Evolutionary conservation across 768 basidiomycete species (phyloP), one percentile per base, ranked within the genome.

Genomic region (Boletus barrowsii): DNA sequence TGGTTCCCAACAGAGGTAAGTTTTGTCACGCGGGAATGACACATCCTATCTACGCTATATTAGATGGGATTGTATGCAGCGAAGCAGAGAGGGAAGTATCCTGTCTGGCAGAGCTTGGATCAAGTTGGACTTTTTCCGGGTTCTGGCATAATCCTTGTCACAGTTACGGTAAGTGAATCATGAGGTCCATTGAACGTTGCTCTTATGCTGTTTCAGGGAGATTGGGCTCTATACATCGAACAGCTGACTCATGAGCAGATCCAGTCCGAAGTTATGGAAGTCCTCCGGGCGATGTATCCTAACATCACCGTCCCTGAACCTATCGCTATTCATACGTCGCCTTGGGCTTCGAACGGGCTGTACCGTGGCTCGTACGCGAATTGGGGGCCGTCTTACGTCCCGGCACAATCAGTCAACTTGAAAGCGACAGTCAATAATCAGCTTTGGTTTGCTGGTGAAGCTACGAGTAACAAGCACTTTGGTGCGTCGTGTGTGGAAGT

Each of bases 31-130:
- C 17, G 5, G 2, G 35, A 13, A 10, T 17, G 22, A 14, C 9
- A 41, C 15, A 0, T 35, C n/a, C 11, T 4, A 47, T 26, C 9
- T 3, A 18, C 9, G 13, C 14, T 14, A 35, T 14, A 40, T 33
- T 43, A 69, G 70, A 61, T 72, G 71, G 83, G 74, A 7, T 62
- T 85, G 6, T 85, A 83, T 58, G 83, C 84, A 3, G 81, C 81
- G 52, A 65, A 69, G 17, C 74, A 82, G 53, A 77, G 84, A 20
- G 86, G 86, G 8, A 73, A 76, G 32, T 87, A 86, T 67, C 82
- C 83, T 0, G 78, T 86, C 7, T 87, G 85, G 86, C 85, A 87
- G 61, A 81, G 76, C 60, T 63, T 87, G 43, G 85, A 87, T 62
- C 75, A 82, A 51, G 56, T 69, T 1, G 72, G 75, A 44, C 86